Percentiles rank a stretch among this genome's conserved stretches.
phyloP scores from a whole-genome alignment of 1,139 yeast species.

The Pichia kudriavzevii region DNA sequence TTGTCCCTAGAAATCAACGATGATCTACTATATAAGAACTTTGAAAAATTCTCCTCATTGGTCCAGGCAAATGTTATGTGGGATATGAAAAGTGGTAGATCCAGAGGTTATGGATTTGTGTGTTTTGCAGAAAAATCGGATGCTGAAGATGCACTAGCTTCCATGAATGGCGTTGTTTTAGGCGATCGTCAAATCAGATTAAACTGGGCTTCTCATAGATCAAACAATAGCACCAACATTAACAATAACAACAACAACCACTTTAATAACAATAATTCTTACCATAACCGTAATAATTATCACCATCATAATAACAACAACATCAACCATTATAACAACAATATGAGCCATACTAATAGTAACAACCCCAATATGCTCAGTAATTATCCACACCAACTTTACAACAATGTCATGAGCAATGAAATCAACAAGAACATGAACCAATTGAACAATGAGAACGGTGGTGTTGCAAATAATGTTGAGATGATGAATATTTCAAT shows the following conservation, averaged over 20 bases:
- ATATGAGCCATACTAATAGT: slow-evolving; percentile 1
- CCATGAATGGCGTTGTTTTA: slow-evolving; percentile 69
- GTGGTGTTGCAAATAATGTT: slow-evolving; percentile 1
- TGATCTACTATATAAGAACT: slow-evolving; percentile 54
- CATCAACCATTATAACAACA: slow-evolving; percentile 15
- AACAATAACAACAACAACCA: slow-evolving; percentile 10
- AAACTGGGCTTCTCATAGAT: slow-evolving; percentile 85
- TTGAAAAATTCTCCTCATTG: slow-evolving; percentile 53
- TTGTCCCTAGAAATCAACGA: slow-evolving; percentile 78
- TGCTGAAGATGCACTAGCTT: slow-evolving; percentile 65
- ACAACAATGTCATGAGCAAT: background rate
- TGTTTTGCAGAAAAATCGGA: slow-evolving; percentile 60
- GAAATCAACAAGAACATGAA: background rate
- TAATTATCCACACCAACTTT: slow-evolving; percentile 4
- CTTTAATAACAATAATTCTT: slow-evolving; percentile 11
- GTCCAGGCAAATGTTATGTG: slow-evolving; percentile 92
- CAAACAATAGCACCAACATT: slow-evolving; percentile 28
- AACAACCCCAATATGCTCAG: slow-evolving; percentile 3
- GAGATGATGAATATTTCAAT: slow-evolving; percentile 10
- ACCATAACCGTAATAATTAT: slow-evolving; percentile 11
- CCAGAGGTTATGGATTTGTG: slow-evolving; percentile 91
- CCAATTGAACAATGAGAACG: background rate
- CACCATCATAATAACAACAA: slow-evolving; percentile 10
- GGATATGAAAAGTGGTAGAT: slow-evolving; percentile 92
- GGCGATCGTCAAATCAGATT: slow-evolving; percentile 74